Evolutionary conservation across 2,329 filamentous ascomycete species (phyloP), one percentile per base, ranked within the genome.

Genomic region (Fusarium nelsonii): DNA sequence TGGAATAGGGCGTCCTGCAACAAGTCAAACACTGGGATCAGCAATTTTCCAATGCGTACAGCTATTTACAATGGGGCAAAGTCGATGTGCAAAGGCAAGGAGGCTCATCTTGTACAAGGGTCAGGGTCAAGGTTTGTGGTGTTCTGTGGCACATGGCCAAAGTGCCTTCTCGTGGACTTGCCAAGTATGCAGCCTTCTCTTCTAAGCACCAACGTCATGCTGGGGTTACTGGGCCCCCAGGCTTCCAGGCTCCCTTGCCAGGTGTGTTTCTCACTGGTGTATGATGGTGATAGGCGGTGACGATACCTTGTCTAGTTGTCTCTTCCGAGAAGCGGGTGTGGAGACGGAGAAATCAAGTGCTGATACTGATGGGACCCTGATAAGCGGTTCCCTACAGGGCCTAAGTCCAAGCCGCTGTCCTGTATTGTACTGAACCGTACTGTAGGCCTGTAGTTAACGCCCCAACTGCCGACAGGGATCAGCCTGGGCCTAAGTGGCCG

Each of bases 381-480:
- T 62, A 50, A 65, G 61, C 62, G 61, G 62, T 63, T 48, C 16
- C 26, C 41, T 28, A 43, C 40, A 28, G 23, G 33, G 28, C 18
- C n/a, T n/a, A 46, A 46, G 45, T 15, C 28, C 26, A 46, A 48
- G 45, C 45, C 45, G 26, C 37, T 8, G 2, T 12, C 18, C 45
- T 48, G 30, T n/a, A 26, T 1, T 23, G 23, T 23, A 23, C 23
- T 23, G 23, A 23, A 23, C 9, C 8, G 30, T 30, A 30, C 9
- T 30, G 30, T 30, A 30, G 49, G 26, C 43, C 12, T 52, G 54
- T 34, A 32, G 32, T 51, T 54, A 28, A 16, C 56, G 12, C 44
- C 36, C 55, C 68, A 70, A 68, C 58, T 70, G 26, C 67, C 68
- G 68, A 70, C 68, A 70, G 40, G 68, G 68, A 61, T 70, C 16